These are phyloP conservation scores for Cymbopogon citratus DNA, from an alignment of 176 grass and related monocot genomes.

Conservation along the genomic window DNA sequence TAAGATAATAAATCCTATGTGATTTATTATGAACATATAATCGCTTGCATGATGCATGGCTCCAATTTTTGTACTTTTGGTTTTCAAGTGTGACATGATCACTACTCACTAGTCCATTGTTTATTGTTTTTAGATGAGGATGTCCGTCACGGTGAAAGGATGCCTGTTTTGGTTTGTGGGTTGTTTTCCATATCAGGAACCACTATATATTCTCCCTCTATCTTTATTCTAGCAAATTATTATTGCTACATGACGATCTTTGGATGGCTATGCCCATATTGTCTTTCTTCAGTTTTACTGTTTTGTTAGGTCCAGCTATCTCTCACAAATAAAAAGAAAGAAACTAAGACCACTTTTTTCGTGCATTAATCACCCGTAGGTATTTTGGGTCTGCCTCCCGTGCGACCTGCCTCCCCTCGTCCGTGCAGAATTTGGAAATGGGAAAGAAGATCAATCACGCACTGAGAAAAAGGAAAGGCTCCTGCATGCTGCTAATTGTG, in stretches of 20 bases:
- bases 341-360: too few species aligned
- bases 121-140: not conserved
- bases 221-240: not conserved
- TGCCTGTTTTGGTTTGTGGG: not conserved
- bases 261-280: not conserved
- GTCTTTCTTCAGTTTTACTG: not conserved
- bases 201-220: not conserved
- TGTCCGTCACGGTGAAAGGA: not conserved
- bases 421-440: too few species aligned
- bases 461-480: too few species aligned
- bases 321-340: too few species aligned
- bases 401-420: too few species aligned
- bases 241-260: not conserved
- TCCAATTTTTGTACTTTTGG: not conserved
- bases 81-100: not conserved
- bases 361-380: too few species aligned
- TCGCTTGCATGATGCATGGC: constrained; percentile 29
- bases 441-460: too few species aligned
- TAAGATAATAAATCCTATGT: constrained; percentile 23
- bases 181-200: not conserved
- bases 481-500: too few species aligned
- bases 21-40: not conserved
- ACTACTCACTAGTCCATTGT: not conserved
- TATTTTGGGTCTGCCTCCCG: too few species aligned
- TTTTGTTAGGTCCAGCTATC: not conserved